These are phyloP conservation scores for Globisporangium cederbergense DNA, from an alignment of 352 stramenopile genomes.

Conservation along the genomic window DNA sequence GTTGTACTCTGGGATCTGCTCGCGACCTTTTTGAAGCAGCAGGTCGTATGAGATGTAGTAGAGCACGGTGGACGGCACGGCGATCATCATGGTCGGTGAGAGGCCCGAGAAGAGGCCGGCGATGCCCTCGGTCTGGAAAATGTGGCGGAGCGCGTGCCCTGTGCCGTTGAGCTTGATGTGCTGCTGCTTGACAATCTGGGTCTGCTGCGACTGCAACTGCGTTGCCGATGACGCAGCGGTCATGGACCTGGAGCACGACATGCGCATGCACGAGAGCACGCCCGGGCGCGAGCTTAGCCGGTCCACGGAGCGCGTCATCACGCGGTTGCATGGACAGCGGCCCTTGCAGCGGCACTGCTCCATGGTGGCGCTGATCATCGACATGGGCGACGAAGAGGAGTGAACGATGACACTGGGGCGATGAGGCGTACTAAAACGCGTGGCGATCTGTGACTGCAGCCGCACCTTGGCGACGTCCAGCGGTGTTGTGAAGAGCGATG, in stretches of 20 bases:
- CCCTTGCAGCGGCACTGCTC: conserved; percentile 47
- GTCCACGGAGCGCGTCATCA: conserved; percentile 46
- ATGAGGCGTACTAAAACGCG: conserved; percentile 1
- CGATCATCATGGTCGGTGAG: conserved; percentile 90
- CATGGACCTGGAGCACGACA: conserved; percentile 25
- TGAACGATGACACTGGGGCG: neutral
- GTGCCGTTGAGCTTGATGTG: conserved; percentile 43
- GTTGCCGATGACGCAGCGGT: neutral
- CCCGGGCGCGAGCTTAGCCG: conserved; percentile 26
- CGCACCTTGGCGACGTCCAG: conserved; percentile 82
- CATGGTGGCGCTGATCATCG: conserved; percentile 18
- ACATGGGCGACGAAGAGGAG: conserved; percentile 1
- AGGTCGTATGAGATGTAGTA: conserved; percentile 96
- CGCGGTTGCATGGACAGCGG: conserved; percentile 52
- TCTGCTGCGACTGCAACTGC: neutral
- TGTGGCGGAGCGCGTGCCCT: conserved; percentile 65
- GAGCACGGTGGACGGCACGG: conserved; percentile 91
- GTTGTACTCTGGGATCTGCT: conserved; percentile 31
- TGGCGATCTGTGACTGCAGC: conserved; percentile 67
- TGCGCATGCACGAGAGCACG: conserved; percentile 36
- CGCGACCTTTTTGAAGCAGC: conserved; percentile 49
- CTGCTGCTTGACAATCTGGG: conserved; percentile 2
- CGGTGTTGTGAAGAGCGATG: conserved; percentile 84
- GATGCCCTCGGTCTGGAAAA: conserved; percentile 79
- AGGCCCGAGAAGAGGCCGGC: conserved; percentile 86